Evolutionary conservation across 768 basidiomycete species (phyloP).

Genomic region (Candolleomyces eurysporus): DNA sequence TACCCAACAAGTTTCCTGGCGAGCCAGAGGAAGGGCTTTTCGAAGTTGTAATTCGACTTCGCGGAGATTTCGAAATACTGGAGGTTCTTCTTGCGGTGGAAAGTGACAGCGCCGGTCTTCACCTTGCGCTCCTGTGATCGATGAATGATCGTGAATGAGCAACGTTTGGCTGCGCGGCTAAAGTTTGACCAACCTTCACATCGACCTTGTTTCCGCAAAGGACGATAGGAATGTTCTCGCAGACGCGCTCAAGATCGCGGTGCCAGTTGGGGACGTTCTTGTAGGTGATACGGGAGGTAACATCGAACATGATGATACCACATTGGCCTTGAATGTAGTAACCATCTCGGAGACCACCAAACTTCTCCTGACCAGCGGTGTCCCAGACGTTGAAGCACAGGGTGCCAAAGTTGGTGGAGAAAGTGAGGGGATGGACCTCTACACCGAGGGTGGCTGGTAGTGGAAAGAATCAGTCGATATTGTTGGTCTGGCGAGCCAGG

Average conservation of each 20-base stretch:
- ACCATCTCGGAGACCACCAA: conserved; percentile 96
- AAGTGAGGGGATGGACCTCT: conserved; percentile 94
- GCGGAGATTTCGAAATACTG: conserved; percentile 99
- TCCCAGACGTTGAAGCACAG: conserved; percentile 99
- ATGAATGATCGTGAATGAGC: conserved; percentile 4
- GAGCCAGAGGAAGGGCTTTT: conserved; percentile 99
- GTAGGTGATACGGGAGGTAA: conserved; percentile 99
- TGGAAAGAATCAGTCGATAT: conserved; percentile 14
- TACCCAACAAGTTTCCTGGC: conserved; percentile 97
- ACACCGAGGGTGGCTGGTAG: conserved; percentile 93
- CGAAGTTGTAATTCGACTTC: conserved; percentile 99
- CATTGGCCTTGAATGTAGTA: conserved; percentile 98
- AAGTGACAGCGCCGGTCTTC: conserved; percentile 96
- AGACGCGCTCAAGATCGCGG: conserved; percentile 98
- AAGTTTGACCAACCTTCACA: conserved; percentile 73
- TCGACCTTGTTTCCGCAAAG: conserved; percentile 99
- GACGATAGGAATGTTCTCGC: conserved; percentile 99
- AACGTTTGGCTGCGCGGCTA: conserved; percentile 6
- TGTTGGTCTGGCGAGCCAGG: not conserved
- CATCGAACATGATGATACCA: conserved; percentile 99
- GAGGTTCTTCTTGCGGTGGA: conserved; percentile 99
- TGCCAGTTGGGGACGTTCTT: conserved; percentile 99
- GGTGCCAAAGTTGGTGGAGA: conserved; percentile 98
- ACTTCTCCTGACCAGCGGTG: conserved; percentile 99
- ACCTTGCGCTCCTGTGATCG: conserved; percentile 91